Base-by-base conservation (phyloP, 306 rosid genomes). In the Castanospermum australe region DNA sequence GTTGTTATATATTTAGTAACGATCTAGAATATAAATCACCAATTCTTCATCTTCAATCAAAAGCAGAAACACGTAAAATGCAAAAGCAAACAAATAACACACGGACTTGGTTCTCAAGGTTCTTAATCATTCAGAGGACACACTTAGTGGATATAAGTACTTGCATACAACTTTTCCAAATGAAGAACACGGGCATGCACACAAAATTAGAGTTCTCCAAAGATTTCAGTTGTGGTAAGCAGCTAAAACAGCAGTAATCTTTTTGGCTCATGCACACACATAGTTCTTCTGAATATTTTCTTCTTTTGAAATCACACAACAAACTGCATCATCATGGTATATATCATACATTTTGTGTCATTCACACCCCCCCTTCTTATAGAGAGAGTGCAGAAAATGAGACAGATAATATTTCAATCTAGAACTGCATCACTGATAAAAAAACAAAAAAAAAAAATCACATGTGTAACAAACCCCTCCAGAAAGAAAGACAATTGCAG, bases 31-130 rank as follows among this genome's bases (percentile, higher is more conserved):
- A 61, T 17, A 60, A 50, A 66, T 13, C 15, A 65, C 24, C 78
- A 73, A 51, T 73, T 52, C 68, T 39, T 32, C 61, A 35, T 48
- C 38, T 48, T 72, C 22, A 71, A 47, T 62, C 28, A 10, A 56
- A 84, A 36, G 6, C 82, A 75, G 76, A 79, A 79, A 69, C 51
- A 42, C 60, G 56, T 41, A 24, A 28, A 24, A 21, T 59, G 17
- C 50, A 33, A 8, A 24, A 9, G 21, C 32, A 52, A 50, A 39
- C 54, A 62, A 14, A 71, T 61, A 48, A 17, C 55, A 41, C 20
- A 30, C 65, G 32, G n/a, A 24, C 25, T 57, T 75, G 48, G 54
- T 57, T 74, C 75, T 67, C 70, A 48, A 68, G 42, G 51, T 81
- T 81, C 57, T 47, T 75, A 75, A 8, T 71, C 70, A 59, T 25